phyloP scores from a whole-genome alignment of 2,329 filamentous ascomycete genomes.

The Fusarium sp. region DNA sequence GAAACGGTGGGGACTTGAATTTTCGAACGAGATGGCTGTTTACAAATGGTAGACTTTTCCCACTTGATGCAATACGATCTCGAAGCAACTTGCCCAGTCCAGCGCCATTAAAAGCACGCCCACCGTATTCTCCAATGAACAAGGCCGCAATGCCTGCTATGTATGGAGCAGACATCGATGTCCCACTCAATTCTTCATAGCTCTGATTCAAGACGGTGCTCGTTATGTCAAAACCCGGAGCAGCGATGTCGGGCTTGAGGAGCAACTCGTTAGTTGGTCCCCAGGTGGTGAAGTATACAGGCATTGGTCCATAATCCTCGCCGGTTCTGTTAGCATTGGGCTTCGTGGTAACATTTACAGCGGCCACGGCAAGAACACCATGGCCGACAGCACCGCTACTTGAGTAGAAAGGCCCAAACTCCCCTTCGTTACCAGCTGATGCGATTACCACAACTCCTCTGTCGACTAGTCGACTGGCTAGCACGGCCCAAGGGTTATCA shows the following conservation, averaged over 20 bases:
- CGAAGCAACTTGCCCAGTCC: conserved; percentile 49
- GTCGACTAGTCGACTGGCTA: conserved; percentile 55
- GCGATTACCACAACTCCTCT: conserved; percentile 62
- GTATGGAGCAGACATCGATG: conserved; percentile 67
- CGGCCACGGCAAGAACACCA: conserved; percentile 52
- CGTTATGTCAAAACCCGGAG: conserved; percentile 62
- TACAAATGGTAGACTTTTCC: conserved; percentile 48
- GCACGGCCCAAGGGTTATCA: conserved; percentile 56
- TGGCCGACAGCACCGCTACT: conserved; percentile 49
- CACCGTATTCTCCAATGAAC: conserved; percentile 57
- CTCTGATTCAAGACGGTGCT: conserved; percentile 58
- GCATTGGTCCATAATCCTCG: conserved; percentile 46
- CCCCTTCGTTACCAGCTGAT: conserved; percentile 63
- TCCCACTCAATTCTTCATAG: conserved; percentile 63
- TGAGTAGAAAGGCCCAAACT: conserved; percentile 59
- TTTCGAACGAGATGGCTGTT: conserved; percentile 36
- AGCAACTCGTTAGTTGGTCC: conserved; percentile 63
- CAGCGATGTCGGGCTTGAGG: conserved; percentile 62
- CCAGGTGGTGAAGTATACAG: conserved; percentile 62
- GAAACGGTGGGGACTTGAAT: conserved; percentile 51
- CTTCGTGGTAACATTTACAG: conserved; percentile 57
- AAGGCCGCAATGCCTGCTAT: conserved; percentile 63
- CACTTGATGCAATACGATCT: conserved; percentile 52
- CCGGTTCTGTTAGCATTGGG: conserved; percentile 49
- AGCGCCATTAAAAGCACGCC: conserved; percentile 53